Conservation (phyloP, 495 filamentous ascomycete species). For the Penicillium robsamsonii region DNA sequence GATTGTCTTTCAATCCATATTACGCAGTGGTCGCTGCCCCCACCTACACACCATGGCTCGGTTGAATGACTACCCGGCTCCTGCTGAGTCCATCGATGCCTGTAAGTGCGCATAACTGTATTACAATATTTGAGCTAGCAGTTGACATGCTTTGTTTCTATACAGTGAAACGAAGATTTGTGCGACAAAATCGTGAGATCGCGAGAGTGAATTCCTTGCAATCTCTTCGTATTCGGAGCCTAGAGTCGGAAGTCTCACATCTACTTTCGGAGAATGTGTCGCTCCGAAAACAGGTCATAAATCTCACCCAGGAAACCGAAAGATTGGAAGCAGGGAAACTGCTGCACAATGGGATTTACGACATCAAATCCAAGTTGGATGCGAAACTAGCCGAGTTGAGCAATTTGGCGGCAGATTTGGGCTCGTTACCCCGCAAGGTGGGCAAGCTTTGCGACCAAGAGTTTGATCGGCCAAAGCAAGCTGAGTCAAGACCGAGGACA, state of each 20-base stretch:
- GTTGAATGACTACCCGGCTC: conserved; percentile 75
- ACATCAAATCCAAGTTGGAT: conserved; percentile 68
- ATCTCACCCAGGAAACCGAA: conserved; percentile 67
- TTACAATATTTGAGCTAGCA: neutral
- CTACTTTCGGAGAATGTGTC: conserved; percentile 85
- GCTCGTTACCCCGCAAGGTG: conserved; percentile 44
- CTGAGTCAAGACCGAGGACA: conserved; percentile 15
- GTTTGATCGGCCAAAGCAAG: conserved; percentile 20
- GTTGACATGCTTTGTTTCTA: conserved; percentile 13
- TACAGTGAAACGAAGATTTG: conserved; percentile 78
- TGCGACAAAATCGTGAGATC: conserved; percentile 93
- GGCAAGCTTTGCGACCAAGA: conserved; percentile 20
- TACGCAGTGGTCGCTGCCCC: conserved; percentile 6
- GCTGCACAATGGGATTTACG: conserved; percentile 54
- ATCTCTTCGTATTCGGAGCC: conserved; percentile 79
- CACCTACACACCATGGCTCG: conserved; percentile 66
- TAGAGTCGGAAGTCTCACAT: conserved; percentile 81
- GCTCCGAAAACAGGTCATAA: conserved; percentile 73
- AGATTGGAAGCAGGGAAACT: conserved; percentile 41
- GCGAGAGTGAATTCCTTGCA: conserved; percentile 87
- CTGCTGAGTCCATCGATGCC: conserved; percentile 73
- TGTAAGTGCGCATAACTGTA: conserved; percentile 52
- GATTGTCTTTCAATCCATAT: neutral
- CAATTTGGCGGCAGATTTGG: conserved; percentile 61
- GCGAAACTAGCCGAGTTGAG: conserved; percentile 65